Conservation (phyloP, 176 grass and related monocot genomes). For the Paspalum notatum region DNA sequence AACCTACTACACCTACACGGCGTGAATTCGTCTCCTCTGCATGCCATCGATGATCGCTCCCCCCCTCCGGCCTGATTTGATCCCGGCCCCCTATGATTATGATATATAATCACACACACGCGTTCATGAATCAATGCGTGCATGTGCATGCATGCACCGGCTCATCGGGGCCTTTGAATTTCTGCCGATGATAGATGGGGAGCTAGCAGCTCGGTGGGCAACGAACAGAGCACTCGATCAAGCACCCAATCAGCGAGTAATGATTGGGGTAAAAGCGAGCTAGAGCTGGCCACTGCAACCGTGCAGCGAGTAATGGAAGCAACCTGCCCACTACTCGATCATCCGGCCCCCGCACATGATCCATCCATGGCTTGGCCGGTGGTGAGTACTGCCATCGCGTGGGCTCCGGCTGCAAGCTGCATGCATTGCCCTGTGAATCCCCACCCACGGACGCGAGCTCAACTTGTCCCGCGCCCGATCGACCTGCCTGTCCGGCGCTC, state of each 20-base stretch:
- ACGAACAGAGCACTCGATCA: background rate
- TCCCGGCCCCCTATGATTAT: background rate
- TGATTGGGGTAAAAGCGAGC: conserved; percentile 31
- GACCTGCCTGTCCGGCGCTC: background rate
- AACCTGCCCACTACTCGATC: background rate
- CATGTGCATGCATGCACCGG: background rate
- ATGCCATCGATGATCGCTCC: conserved; percentile 22
- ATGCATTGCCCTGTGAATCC: conserved; percentile 42
- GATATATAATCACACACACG: too few species aligned
- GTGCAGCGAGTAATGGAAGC: conserved; percentile 8
- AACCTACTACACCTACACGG: too few species aligned
- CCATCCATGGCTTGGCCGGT: background rate
- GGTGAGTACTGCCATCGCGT: background rate
- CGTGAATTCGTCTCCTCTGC: conserved; percentile 11
- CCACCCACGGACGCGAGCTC: conserved; percentile 44
- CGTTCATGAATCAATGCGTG: too few species aligned
- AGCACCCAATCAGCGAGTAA: conserved; percentile 30
- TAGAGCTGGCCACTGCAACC: background rate
- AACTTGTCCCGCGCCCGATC: conserved; percentile 35
- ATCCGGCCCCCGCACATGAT: background rate
- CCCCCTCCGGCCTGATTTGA: background rate
- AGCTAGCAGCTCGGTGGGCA: background rate
- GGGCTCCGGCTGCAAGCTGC: background rate
- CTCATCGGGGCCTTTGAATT: background rate
- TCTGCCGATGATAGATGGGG: background rate